Conservation (phyloP, 2,329 filamentous ascomycete species). For the Escovopsis sp. region DNA sequence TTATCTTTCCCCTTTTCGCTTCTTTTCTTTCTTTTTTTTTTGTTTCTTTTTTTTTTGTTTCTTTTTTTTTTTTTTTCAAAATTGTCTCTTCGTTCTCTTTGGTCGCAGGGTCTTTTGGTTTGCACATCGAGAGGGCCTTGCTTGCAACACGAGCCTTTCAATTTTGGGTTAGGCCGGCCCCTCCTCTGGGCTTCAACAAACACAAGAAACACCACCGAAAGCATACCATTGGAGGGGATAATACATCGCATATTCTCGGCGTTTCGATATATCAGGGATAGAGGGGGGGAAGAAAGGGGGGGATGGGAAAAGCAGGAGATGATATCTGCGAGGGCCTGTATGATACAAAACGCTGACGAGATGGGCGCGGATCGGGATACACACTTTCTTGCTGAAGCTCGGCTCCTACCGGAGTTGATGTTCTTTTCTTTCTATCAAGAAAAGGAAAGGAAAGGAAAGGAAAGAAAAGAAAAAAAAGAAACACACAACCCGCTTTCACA, state of each 20-base stretch:
- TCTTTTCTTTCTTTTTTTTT: too few species aligned
- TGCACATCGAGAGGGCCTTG: background rate
- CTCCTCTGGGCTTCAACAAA: too few species aligned
- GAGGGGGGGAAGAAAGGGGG: constrained; percentile 3
- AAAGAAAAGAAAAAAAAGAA: background rate
- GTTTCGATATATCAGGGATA: constrained; percentile 20
- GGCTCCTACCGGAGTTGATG: too few species aligned
- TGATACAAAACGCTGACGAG: constrained; percentile 1
- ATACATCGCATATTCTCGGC: constrained; percentile 19
- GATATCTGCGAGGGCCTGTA: constrained; percentile 1
- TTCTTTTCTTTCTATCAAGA: too few species aligned
- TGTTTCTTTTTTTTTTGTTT: too few species aligned
- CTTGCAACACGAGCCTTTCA: too few species aligned
- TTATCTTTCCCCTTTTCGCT: background rate
- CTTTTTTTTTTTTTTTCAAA: too few species aligned
- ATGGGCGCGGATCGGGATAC: background rate
- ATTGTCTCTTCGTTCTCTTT: too few species aligned
- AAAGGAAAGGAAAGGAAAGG: too few species aligned
- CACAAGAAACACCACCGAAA: constrained; percentile 2
- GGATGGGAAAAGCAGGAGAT: background rate
- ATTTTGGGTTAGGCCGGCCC: too few species aligned
- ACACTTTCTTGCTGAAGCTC: too few species aligned
- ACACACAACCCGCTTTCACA: background rate
- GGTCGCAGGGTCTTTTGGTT: background rate
- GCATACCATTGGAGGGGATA: constrained; percentile 3